A percentile compares a stretch with the other conserved stretches of the same genome.
Conservation (phyloP, 2,329 filamentous ascomycete genomes). For the Bimuria novae-zelandiae region DNA sequence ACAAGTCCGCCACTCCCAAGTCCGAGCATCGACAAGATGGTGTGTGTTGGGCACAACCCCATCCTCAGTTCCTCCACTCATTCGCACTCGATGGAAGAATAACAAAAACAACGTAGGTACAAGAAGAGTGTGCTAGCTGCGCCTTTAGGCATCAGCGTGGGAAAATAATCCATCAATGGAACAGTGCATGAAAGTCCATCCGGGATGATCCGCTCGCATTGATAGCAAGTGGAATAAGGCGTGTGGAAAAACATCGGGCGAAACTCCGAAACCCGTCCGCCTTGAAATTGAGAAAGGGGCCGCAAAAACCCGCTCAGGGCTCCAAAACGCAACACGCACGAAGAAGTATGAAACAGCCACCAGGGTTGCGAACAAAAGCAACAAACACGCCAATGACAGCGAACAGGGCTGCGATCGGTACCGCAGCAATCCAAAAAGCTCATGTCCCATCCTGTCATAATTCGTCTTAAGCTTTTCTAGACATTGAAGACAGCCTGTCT, state of each 20-base stretch:
- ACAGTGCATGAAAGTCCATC: not conserved
- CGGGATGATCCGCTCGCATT: constrained; percentile 7
- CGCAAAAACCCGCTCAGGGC: constrained; percentile 15
- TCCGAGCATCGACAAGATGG: constrained; percentile 8
- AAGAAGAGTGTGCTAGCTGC: constrained; percentile 41
- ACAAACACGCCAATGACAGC: constrained; percentile 5
- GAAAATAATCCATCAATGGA: constrained; percentile 6
- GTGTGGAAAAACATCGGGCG: not conserved
- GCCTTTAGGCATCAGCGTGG: constrained; percentile 19
- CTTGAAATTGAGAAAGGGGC: constrained; percentile 11
- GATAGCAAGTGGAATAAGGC: constrained; percentile 1
- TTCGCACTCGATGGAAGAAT: constrained; percentile 5
- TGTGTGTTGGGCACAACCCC: constrained; percentile 1
- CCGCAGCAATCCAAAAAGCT: not conserved
- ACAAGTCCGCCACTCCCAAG: constrained; percentile 5
- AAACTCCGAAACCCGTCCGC: constrained; percentile 12
- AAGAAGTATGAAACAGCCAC: constrained; percentile 30
- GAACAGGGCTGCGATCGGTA: not conserved
- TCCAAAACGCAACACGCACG: constrained; percentile 12
- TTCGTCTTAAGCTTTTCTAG: constrained; percentile 20
- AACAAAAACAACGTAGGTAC: constrained; percentile 36
- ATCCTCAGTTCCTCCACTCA: not conserved
- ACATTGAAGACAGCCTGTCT: constrained; percentile 8
- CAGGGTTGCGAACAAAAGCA: constrained; percentile 21
- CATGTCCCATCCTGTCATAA: constrained; percentile 13